Conservation (phyloP, 371 early-diverging fungal genomes). For the Catenaria anguillulae region DNA sequence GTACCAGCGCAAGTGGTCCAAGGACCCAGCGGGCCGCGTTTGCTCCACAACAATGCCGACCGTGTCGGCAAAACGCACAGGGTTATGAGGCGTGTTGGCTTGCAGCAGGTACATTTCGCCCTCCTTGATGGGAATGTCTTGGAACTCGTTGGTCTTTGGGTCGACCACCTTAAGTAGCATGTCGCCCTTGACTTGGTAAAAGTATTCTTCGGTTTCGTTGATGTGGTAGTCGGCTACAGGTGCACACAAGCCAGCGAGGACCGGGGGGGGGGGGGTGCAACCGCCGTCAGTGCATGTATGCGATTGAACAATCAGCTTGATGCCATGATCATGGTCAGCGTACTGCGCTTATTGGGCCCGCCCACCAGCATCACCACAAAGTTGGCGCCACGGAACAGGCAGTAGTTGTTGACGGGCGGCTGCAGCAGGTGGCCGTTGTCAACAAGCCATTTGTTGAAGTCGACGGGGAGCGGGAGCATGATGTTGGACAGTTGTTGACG, state of each 20-base stretch:
- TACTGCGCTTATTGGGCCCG: slow-evolving; percentile 10
- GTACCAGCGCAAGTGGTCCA: slow-evolving; percentile 68
- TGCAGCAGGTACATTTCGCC: slow-evolving; percentile 93
- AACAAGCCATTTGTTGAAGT: slow-evolving; percentile 73
- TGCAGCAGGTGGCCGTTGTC: slow-evolving; percentile 65
- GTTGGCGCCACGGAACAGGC: slow-evolving; percentile 70
- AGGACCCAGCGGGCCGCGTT: slow-evolving; percentile 52
- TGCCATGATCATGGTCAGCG: no score
- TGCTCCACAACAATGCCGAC: slow-evolving; percentile 90
- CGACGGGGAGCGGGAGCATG: slow-evolving; percentile 40
- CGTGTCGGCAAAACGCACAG: slow-evolving; percentile 75
- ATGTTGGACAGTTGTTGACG: neutral
- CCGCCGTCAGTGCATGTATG: neutral
- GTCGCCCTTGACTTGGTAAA: slow-evolving; percentile 83
- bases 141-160: slow-evolving; percentile 35
- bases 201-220: slow-evolving; percentile 95
- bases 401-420: slow-evolving; percentile 89
- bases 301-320: neutral
- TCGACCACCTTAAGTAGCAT: slow-evolving; percentile 74
- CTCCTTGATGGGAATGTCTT: slow-evolving; percentile 66
- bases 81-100: slow-evolving; percentile 79
- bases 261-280: slow-evolving; percentile 55
- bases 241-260: no score
- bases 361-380: slow-evolving; percentile 80
- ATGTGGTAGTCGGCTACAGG: slow-evolving; percentile 94